Evolutionary conservation across 78 protist species (phyloP), one percentile per base, ranked within the genome.

Genomic region (Polysphondylium violaceum): DNA sequence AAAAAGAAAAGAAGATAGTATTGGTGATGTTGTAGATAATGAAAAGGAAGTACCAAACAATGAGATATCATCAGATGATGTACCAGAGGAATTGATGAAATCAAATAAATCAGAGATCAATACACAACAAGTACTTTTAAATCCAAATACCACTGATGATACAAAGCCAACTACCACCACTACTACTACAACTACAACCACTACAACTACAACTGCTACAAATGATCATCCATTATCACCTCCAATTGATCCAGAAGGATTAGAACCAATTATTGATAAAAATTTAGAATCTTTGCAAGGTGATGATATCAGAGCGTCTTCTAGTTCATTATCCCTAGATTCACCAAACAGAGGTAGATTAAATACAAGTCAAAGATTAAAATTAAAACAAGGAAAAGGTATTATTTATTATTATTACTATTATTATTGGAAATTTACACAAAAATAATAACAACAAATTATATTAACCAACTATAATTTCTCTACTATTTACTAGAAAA

Each of bases 1-100:
- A 59, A 76, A 59, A 25, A 76, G 73, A 61, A 59, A 76, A 38
- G 87, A 63, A 29, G 87, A 74, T 14, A 76, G 73, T 76, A 19
- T 76, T 44, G 87, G 87, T 1, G 87, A 76, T 61, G 87, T 76
- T 41, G 87, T 76, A 38, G 87, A 76, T 44, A 59, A 63, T 47
- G 87, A 76, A 63, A 76, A 76, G 31, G 33, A 21, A 6, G 25
- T 63, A 19, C 74, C 87, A 76, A 14, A 43, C 11, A 40, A 72
- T 14, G 16, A 33, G n/a, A 60, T 61, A 16, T 61, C 87, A 3
- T n/a, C n/a, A n/a, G n/a, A n/a, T n/a, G 87, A 76, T 17, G 74
- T 38, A 29, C 74, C 87, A 43, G 87, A 76, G 19, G 87, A 76
- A 35, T 43, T 19, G 21, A 47, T 38, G 4, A 23, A 33, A 23